Evolutionary conservation across 345 rosid species (phyloP), one percentile per base, ranked within the genome.

Genomic region (Heritiera littoralis): DNA sequence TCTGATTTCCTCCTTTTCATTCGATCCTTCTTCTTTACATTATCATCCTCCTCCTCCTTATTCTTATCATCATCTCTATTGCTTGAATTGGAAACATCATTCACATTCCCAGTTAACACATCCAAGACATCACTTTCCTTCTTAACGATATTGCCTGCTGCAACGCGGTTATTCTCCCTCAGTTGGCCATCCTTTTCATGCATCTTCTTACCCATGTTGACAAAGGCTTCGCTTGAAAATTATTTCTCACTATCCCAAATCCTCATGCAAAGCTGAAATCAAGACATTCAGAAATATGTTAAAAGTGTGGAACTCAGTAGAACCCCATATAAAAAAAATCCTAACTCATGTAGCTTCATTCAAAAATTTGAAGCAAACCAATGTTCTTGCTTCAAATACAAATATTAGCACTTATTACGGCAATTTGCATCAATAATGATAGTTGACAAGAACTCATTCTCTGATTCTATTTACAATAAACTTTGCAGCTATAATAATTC

Each of bases 151-250:
- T 14, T 38, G 5, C 20, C 69, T 65, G 35, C 69, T 65, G 35
- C 69, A 35, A 38, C 45, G 11, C 35, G n/a, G 46, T 14, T 15
- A 30, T 13, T 32, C 38, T 32, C 68, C 20, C 43, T 14, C n/a
- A 32, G 0, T 15, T 65, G 46, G 11, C 20, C 11, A 12, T 32
- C 60, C 45, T 72, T 72, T 32, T 72, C 61, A 52, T 0, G 48
- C 64, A 54, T 35, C 49, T 72, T 72, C 75, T 72, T 72, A 72
- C 17, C 76, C 76, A 72, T 54, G 30, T 18, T 54, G 49, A 35
- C 10, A 54, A 72, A 49, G 55, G 40, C 20, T 72, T 51, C 28
- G 46, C 60, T 72, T 15, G 45, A 72, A 52, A 28, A 51, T 0
- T 32, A 13, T 52, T 52, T 52, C 61, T 35, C 17, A 61, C 7